These are phyloP conservation scores for Leccinum ochraceum DNA, from an alignment of 768 basidiomycete species.

Conservation along the genomic window DNA sequence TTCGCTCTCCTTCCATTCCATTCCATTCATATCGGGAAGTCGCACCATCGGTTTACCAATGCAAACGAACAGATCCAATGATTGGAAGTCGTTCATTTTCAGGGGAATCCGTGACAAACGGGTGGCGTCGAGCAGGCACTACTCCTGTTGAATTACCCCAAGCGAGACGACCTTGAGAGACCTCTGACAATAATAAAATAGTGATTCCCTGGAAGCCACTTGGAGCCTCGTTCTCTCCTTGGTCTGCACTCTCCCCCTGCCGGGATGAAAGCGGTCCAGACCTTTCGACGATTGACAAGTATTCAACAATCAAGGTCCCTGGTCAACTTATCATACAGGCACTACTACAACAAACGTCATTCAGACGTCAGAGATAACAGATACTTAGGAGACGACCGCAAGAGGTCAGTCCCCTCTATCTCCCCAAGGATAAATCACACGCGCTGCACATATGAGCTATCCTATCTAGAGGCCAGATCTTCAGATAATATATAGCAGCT, in stretches of 20 bases:
- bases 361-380: background rate
- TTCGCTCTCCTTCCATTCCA: background rate
- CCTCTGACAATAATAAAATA: background rate
- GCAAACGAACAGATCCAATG: background rate
- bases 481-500: background rate
- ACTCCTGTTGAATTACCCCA: background rate
- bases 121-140: background rate
- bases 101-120: background rate
- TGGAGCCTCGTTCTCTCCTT: background rate
- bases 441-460: too few relatives aligned
- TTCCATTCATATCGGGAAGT: background rate
- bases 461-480: background rate
- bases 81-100: background rate
- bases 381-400: background rate
- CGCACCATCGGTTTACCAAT: background rate
- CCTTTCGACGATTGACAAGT: too few relatives aligned
- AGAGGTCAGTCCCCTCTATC: background rate
- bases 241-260: background rate
- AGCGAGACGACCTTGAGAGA: background rate
- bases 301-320: too few relatives aligned
- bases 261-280: too few relatives aligned
- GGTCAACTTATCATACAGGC: too few relatives aligned
- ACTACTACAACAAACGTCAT: background rate
- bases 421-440: background rate
- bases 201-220: background rate